phyloP scores from a whole-genome alignment of 352 stramenopile species.

The Globisporangium parvum region DNA sequence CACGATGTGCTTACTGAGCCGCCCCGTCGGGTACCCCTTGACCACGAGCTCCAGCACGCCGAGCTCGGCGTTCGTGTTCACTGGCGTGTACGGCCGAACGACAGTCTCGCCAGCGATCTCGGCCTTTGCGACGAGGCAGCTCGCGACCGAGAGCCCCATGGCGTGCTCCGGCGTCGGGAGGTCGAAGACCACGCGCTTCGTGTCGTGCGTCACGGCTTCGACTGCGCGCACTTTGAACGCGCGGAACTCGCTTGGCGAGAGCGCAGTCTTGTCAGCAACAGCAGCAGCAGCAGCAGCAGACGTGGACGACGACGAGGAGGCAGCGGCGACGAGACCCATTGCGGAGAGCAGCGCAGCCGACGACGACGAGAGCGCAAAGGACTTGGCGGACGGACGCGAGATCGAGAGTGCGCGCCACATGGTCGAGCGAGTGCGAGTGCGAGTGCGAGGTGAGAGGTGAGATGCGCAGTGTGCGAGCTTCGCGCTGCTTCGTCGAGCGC shows the following conservation, averaged over 20 bases:
- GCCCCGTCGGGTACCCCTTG: conserved; percentile 84
- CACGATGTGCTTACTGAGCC: conserved; percentile 85
- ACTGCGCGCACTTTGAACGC: conserved; percentile 68
- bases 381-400: background rate
- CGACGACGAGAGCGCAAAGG: background rate
- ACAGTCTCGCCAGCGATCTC: conserved; percentile 71
- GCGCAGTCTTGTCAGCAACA: conserved; percentile 29
- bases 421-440: too few relatives aligned
- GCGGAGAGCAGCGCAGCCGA: background rate
- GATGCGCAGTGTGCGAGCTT: too few relatives aligned
- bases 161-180: conserved; percentile 47
- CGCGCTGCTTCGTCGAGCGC: too few relatives aligned
- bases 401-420: background rate
- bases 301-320: conserved; percentile 11
- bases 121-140: conserved; percentile 56
- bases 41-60: conserved; percentile 85
- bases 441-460: too few relatives aligned
- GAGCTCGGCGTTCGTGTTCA: conserved; percentile 74
- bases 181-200: conserved; percentile 70
- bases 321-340: background rate
- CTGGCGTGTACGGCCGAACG: conserved; percentile 85
- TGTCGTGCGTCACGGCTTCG: conserved; percentile 69
- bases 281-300: conserved; percentile 17
- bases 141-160: conserved; percentile 58
- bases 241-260: conserved; percentile 59